These are phyloP conservation scores for Mycena sp. DNA, from an alignment of 1,284 basidiomycete genomes.

Conservation along the genomic window DNA sequence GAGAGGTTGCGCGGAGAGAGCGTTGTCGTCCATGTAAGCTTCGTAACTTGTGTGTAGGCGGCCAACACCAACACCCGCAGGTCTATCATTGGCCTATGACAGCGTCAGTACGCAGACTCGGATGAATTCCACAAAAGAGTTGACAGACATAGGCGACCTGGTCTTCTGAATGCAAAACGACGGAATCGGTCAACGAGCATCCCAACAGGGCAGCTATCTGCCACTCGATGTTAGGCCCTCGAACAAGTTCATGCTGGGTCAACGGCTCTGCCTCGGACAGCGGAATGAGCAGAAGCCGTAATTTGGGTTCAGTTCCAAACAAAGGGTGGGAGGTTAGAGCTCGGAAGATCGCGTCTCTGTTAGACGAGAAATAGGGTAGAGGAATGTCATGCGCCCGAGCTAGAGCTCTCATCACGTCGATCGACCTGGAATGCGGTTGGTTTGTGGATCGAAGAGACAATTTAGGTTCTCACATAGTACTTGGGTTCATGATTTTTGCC, in stretches of 20 bases:
- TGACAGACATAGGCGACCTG: constrained; percentile 23
- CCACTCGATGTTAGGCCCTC: not conserved
- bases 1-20: constrained; percentile 19
- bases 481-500: constrained; percentile 27
- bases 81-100: not conserved
- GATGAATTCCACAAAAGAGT: not conserved
- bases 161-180: constrained; percentile 27
- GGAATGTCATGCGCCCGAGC: not conserved
- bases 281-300: not conserved
- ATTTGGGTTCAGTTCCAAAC: not conserved
- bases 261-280: not conserved
- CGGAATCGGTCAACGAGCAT: constrained; percentile 18
- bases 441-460: too few relatives aligned
- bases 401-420: not conserved
- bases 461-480: constrained; percentile 16
- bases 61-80: constrained; percentile 30
- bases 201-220: constrained; percentile 1
- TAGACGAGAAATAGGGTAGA: not conserved
- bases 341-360: not conserved
- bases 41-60: constrained; percentile 35
- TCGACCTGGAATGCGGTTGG: not conserved
- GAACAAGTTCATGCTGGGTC: not conserved
- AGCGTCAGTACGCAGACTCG: not conserved
- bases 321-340: not conserved
- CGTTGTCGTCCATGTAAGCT: constrained; percentile 28